Conservation (phyloP, 1,284 basidiomycete species). For the Sanghuangporus weigelae region DNA sequence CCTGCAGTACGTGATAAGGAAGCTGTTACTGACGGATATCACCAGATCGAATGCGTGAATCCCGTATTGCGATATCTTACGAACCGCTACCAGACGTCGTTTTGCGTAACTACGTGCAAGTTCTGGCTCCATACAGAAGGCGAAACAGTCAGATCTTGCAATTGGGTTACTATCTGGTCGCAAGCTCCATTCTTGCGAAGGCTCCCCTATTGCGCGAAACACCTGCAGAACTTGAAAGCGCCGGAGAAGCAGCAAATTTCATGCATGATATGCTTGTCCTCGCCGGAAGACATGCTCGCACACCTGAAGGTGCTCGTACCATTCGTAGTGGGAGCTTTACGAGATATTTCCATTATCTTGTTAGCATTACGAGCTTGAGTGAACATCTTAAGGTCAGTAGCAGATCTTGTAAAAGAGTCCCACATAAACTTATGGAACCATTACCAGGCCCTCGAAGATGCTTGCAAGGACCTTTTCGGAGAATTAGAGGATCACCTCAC, state of each 20-base stretch:
- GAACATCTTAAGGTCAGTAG: constrained; percentile 17
- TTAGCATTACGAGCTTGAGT: constrained; percentile 16
- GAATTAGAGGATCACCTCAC: constrained; percentile 23
- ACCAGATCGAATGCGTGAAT: constrained; percentile 24
- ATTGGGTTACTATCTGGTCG: constrained; percentile 22
- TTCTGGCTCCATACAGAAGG: constrained; percentile 25
- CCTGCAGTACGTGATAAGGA: not conserved
- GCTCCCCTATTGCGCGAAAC: constrained; percentile 28
- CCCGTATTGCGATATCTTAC: constrained; percentile 24
- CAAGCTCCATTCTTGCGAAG: constrained; percentile 27
- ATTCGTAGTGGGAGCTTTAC: constrained; percentile 25
- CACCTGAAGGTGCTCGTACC: constrained; percentile 23
- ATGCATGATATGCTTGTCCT: constrained; percentile 29
- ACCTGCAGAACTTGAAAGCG: constrained; percentile 19
- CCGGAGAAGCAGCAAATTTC: constrained; percentile 20
- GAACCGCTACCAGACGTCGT: constrained; percentile 23
- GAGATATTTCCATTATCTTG: constrained; percentile 22
- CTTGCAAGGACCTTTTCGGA: constrained; percentile 23
- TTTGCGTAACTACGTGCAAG: constrained; percentile 22
- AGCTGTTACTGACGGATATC: not conserved
- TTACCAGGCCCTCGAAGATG: constrained; percentile 22
- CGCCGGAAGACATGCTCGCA: constrained; percentile 22
- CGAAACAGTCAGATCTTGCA: constrained; percentile 23
- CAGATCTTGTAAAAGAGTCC: not conserved
- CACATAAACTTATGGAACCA: not conserved